Evolutionary conservation across 1,139 yeast genomes (phyloP), one percentile per base, ranked within the genome.

Genomic region (Pichia sp.): DNA sequence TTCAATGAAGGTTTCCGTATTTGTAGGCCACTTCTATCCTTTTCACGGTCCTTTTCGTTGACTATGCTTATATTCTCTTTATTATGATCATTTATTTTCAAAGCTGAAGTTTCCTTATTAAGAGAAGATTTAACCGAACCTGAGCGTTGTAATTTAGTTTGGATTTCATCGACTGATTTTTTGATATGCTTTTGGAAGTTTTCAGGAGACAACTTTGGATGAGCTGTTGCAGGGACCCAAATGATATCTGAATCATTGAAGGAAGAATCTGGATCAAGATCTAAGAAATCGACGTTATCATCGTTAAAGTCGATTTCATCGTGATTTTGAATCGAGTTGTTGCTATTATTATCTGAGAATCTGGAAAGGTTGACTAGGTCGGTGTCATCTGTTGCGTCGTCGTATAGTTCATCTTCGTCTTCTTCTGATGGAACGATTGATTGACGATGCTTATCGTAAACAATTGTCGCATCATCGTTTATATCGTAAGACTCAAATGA

Each of bases 221-320:
- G 99, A 41, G 89, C 76, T 54, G 81, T 83, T 1, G 98, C 98
- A 0, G 98, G 97, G 2, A 93, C 97, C 99, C 99, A 91, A 44
- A 90, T 69, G 15, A 83, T 65, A 45, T 72, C 70, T 31, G 69
- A 65, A 2, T 75, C 65, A 39, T 68, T 70, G 6, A 64, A 44
- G 15, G 49, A 43, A 4, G 62, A 35, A 21, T 59, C 59, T 9
- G 55, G 54, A 34, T 60, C 64, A 6, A 58, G 48, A 46, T 61
- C 65, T 17, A 54, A 21, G 22, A 49, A 48, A 7, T 53, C 56
- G 8, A 50, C 45, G 32, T 43, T 43, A 20, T 49, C 53, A 34
- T 53, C 55, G 36, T 52, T 47, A 17, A 46, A 51, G 27, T 49
- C 54, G 5, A 40, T 22, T 33, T 46, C 46, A 9, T 48, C 43